Conservation (phyloP, 208 protist species). For the Wallacemonas sp. region DNA sequence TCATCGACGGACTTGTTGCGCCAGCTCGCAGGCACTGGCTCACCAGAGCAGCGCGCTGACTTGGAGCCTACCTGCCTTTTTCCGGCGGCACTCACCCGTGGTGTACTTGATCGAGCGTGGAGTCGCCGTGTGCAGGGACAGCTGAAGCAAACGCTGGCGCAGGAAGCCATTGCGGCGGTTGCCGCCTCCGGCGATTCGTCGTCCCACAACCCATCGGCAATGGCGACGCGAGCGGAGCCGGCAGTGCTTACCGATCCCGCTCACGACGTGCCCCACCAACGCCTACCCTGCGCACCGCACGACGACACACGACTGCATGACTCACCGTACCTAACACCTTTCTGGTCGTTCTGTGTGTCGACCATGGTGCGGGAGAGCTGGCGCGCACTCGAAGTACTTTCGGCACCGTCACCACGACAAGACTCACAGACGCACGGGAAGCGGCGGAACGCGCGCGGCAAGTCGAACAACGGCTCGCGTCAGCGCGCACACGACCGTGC, state of each 20-base stretch:
- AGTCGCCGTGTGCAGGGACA: neutral
- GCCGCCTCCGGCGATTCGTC: too few species aligned
- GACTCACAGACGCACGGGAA: conserved; percentile 9
- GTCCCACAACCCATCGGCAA: too few species aligned
- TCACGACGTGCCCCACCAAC: too few species aligned
- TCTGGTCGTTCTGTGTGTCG: conserved; percentile 4
- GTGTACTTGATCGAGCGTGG: neutral
- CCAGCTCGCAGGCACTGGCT: neutral
- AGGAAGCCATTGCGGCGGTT: neutral
- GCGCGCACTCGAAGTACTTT: neutral
- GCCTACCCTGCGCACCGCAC: neutral
- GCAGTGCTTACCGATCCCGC: too few species aligned
- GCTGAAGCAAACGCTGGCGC: too few species aligned
- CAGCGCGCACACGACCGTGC: neutral
- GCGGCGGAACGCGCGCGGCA: neutral
- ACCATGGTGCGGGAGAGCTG: conserved; percentile 1
- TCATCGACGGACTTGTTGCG: conserved; percentile 9
- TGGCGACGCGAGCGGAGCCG: too few species aligned
- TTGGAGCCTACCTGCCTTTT: too few species aligned
- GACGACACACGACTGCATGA: neutral
- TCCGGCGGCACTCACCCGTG: too few species aligned
- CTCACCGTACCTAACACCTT: neutral
- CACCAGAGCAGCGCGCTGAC: too few species aligned
- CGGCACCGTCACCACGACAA: neutral
- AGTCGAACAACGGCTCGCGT: neutral